phyloP scores from a whole-genome alignment of 2,329 filamentous ascomycete species.

The Septoria petroselini region DNA sequence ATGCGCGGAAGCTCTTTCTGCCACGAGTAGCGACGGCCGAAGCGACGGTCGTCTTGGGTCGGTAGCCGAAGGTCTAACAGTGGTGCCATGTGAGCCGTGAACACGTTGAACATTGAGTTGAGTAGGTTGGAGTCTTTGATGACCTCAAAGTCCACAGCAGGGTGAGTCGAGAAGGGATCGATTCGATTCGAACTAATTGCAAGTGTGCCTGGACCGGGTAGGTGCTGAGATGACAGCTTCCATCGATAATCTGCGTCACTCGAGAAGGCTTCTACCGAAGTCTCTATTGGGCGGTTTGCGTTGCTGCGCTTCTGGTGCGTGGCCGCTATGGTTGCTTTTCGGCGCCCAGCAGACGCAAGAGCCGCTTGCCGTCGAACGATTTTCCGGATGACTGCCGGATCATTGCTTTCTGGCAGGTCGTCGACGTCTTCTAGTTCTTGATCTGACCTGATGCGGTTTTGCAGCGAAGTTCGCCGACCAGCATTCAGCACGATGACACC shows the following conservation, averaged over 20 bases:
- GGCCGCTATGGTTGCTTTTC: conserved; percentile 23
- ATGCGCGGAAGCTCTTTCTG: conserved; percentile 18
- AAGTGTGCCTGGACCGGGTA: conserved; percentile 3
- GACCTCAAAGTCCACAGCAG: conserved; percentile 19
- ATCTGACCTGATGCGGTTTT: conserved; percentile 9
- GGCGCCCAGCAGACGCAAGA: conserved; percentile 19
- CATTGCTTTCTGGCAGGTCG: conserved; percentile 20
- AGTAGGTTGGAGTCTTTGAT: conserved; percentile 18
- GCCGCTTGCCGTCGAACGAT: conserved; percentile 24
- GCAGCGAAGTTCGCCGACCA: conserved; percentile 10
- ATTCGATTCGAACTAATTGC: conserved; percentile 13
- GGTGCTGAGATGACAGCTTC: neutral
- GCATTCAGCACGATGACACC: conserved; percentile 19
- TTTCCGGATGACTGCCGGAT: conserved; percentile 20
- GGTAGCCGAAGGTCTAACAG: conserved; percentile 20
- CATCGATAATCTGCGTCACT: neutral
- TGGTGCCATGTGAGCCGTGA: conserved; percentile 17
- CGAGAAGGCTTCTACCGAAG: neutral
- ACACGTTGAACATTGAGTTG: conserved; percentile 17
- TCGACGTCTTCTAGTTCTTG: conserved; percentile 6
- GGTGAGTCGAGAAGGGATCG: conserved; percentile 17
- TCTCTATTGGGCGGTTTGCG: neutral
- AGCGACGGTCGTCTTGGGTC: conserved; percentile 15
- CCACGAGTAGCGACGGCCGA: conserved; percentile 17
- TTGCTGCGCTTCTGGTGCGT: conserved; percentile 15